Evolutionary conservation across 2,329 filamentous ascomycete genomes (phyloP).

Genomic region (Orbilia brochopaga): DNA sequence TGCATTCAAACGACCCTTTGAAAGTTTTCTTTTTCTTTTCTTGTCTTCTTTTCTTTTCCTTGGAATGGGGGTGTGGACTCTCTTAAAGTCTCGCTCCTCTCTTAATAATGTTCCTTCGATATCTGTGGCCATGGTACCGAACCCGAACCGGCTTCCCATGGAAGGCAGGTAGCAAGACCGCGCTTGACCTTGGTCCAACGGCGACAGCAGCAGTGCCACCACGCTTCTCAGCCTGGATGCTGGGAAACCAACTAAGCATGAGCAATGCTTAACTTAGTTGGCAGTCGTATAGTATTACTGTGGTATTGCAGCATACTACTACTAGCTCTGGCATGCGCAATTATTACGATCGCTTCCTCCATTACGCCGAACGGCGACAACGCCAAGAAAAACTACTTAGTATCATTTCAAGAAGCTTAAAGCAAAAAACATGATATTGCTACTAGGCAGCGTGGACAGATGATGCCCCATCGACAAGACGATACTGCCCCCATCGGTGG

Average conservation of each 20-base stretch:
- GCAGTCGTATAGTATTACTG: too few relatives aligned
- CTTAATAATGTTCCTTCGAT: slow-evolving; percentile 33
- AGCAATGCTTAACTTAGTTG: too few relatives aligned
- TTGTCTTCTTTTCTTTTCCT: slow-evolving; percentile 16
- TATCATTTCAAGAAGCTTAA: slow-evolving; percentile 18
- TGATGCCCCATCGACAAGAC: slow-evolving; percentile 3
- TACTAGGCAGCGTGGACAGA: slow-evolving; percentile 45
- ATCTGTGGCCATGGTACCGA: slow-evolving; percentile 43
- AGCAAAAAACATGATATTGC: slow-evolving; percentile 6
- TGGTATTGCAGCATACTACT: neutral
- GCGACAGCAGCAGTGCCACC: slow-evolving; percentile 47
- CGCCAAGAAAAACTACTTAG: too few relatives aligned
- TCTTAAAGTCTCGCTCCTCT: slow-evolving; percentile 10
- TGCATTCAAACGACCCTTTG: neutral
- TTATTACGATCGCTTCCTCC: too few relatives aligned
- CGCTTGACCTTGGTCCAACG: slow-evolving; percentile 47
- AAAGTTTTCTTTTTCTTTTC: neutral
- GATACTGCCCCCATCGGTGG: slow-evolving; percentile 25
- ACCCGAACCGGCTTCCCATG: slow-evolving; percentile 50
- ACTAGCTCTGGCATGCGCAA: neutral
- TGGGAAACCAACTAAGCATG: neutral
- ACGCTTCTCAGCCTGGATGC: slow-evolving; percentile 19
- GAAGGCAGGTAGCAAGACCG: slow-evolving; percentile 48
- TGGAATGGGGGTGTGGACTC: slow-evolving; percentile 26
- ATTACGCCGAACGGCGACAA: too few relatives aligned